phyloP scores from a whole-genome alignment of 208 protist species.

The Jaenimonas drosophilae region DNA sequence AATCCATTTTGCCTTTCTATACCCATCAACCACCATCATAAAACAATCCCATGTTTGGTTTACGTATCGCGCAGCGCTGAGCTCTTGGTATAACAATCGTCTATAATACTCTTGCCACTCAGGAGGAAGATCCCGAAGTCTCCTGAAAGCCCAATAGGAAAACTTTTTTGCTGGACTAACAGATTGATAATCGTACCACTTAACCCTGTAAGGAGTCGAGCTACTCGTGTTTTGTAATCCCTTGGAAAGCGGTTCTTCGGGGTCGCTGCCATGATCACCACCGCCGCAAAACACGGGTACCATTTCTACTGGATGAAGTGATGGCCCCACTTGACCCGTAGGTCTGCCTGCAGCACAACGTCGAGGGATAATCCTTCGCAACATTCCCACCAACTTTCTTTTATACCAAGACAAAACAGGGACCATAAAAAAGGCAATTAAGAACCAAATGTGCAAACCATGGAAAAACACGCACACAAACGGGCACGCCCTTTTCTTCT shows the following conservation, averaged over 20 bases:
- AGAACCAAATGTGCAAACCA: not conserved
- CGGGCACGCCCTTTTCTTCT: too few relatives aligned
- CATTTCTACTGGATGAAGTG: conserved; percentile 1
- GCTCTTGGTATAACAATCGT: conserved; percentile 75
- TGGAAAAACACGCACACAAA: too few relatives aligned
- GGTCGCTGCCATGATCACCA: not conserved
- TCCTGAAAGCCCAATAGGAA: conserved; percentile 74
- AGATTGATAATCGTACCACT: conserved; percentile 54
- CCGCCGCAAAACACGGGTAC: not conserved
- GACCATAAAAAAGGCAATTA: not conserved
- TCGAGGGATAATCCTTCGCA: too few relatives aligned
- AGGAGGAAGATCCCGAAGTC: conserved; percentile 61
- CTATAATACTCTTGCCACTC: conserved; percentile 85
- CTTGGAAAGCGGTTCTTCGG: not conserved
- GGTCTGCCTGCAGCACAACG: too few relatives aligned
- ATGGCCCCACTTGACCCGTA: too few relatives aligned
- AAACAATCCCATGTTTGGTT: conserved; percentile 87
- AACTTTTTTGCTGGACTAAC: conserved; percentile 75
- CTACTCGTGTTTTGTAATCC: conserved; percentile 11
- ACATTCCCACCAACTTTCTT: too few relatives aligned
- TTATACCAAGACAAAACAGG: too few relatives aligned
- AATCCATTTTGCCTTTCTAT: conserved; percentile 81
- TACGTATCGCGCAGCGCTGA: conserved; percentile 64
- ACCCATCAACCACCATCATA: conserved; percentile 88
- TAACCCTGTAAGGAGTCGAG: conserved; percentile 69